Evolutionary conservation across 768 basidiomycete species (phyloP).

Genomic region (Tulasnella sp.): DNA sequence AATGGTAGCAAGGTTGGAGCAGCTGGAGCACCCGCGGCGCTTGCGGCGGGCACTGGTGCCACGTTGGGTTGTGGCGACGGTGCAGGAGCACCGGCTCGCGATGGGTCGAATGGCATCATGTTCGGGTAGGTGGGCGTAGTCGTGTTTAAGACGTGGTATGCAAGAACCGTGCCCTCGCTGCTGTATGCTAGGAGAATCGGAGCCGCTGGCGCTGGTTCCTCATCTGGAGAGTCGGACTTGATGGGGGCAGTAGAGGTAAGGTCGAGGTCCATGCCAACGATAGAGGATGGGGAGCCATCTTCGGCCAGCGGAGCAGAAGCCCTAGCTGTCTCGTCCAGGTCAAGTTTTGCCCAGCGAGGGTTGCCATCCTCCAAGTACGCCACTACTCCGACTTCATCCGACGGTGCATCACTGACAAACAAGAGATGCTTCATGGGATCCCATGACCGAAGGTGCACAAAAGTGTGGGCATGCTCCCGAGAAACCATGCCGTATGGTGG

Average conservation of each 20-base stretch:
- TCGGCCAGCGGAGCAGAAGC: constrained; percentile 33
- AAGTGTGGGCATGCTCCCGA: constrained; percentile 30
- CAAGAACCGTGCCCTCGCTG: constrained; percentile 33
- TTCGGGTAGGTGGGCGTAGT: constrained; percentile 26
- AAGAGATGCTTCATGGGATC: constrained; percentile 34
- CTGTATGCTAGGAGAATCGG: constrained; percentile 35
- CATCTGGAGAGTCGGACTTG: constrained; percentile 30
- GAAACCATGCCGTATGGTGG: constrained; percentile 34
- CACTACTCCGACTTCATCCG: constrained; percentile 34
- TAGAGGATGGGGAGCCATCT: constrained; percentile 28
- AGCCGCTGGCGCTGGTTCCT: constrained; percentile 34
- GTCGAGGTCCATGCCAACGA: constrained; percentile 35
- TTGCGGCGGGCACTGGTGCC: not conserved
- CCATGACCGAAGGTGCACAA: constrained; percentile 34
- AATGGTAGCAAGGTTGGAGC: constrained; percentile 15
- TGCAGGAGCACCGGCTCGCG: not conserved
- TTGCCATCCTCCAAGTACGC: not conserved
- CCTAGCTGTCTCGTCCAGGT: constrained; percentile 36
- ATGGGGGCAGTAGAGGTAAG: constrained; percentile 33
- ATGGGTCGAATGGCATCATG: constrained; percentile 28
- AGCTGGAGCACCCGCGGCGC: not conserved
- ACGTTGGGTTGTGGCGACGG: not conserved
- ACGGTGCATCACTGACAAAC: constrained; percentile 35
- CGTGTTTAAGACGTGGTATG: constrained; percentile 35
- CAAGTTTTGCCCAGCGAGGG: constrained; percentile 31